Evolutionary conservation across 306 rosid genomes (phyloP).

Genomic region (Prosopis cineraria): DNA sequence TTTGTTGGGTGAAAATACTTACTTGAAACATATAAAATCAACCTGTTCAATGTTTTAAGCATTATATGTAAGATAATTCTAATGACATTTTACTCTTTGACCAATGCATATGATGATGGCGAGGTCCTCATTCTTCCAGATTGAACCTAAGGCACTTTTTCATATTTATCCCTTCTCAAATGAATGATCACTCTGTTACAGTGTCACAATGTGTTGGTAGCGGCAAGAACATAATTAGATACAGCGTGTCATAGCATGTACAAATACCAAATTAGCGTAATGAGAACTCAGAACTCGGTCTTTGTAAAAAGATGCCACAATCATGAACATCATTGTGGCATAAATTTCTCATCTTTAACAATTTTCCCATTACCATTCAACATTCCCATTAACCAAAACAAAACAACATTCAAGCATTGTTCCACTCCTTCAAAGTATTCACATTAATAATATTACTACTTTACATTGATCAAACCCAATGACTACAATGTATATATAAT

Average conservation of each 20-base stretch:
- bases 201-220: not conserved
- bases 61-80: not conserved
- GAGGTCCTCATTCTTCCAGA: constrained; percentile 25
- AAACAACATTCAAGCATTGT: not conserved
- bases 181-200: not conserved
- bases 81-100: constrained; percentile 3
- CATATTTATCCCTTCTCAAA: constrained; percentile 1
- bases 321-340: not conserved
- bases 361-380: not conserved
- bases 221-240: not conserved
- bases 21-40: constrained; percentile 10
- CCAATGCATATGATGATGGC: not conserved
- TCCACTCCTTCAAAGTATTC: not conserved
- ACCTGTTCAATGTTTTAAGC: not conserved
- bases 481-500: constrained; percentile 1
- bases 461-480: not conserved
- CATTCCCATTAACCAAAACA: not conserved
- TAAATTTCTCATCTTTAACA: not conserved
- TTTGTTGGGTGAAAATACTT: constrained; percentile 8
- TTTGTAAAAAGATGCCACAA: not conserved
- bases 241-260: not conserved
- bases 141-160: not conserved
- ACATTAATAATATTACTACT: not conserved
- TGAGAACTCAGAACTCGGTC: not conserved
- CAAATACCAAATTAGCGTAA: not conserved